phyloP scores from a whole-genome alignment of 495 filamentous ascomycete species.

The Staphylotrichum tortipilum region DNA sequence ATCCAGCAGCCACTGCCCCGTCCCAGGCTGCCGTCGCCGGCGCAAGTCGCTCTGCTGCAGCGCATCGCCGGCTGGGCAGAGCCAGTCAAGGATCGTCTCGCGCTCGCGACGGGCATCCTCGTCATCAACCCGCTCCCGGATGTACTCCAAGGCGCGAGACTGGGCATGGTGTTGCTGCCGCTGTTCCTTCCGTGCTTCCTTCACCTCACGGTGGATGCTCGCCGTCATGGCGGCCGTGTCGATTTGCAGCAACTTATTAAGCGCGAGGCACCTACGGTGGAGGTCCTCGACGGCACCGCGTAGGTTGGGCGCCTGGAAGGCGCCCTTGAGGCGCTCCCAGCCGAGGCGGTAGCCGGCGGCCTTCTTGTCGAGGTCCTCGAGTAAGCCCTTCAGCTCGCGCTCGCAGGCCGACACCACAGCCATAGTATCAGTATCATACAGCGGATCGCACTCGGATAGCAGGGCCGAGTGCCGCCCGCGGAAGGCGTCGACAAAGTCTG shows the following conservation, averaged over 20 bases:
- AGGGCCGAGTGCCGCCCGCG: conserved; percentile 13
- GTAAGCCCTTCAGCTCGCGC: background rate
- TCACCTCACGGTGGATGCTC: background rate
- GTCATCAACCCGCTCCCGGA: background rate
- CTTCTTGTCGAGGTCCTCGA: conserved; percentile 13
- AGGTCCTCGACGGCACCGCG: conserved; percentile 13
- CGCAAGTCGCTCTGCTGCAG: conserved; percentile 18
- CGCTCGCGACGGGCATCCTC: background rate
- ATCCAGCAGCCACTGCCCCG: conserved; percentile 39
- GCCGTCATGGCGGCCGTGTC: background rate
- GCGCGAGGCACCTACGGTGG: conserved; percentile 9
- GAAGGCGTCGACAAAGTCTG: conserved; percentile 15
- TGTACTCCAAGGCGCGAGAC: too few relatives aligned
- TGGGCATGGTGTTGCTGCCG: background rate
- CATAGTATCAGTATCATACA: background rate
- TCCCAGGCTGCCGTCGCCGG: conserved; percentile 24
- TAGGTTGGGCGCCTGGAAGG: conserved; percentile 10
- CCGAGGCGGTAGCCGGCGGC: conserved; percentile 7
- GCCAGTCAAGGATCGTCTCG: conserved; percentile 20
- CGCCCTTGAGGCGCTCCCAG: conserved; percentile 16
- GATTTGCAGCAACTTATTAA: conserved; percentile 10
- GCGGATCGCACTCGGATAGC: conserved; percentile 8
- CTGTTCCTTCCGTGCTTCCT: background rate
- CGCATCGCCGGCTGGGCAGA: conserved; percentile 16
- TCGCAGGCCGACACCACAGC: background rate